Conservation (phyloP, 2,329 filamentous ascomycete species). For the Orbilia blumenaviensis region DNA sequence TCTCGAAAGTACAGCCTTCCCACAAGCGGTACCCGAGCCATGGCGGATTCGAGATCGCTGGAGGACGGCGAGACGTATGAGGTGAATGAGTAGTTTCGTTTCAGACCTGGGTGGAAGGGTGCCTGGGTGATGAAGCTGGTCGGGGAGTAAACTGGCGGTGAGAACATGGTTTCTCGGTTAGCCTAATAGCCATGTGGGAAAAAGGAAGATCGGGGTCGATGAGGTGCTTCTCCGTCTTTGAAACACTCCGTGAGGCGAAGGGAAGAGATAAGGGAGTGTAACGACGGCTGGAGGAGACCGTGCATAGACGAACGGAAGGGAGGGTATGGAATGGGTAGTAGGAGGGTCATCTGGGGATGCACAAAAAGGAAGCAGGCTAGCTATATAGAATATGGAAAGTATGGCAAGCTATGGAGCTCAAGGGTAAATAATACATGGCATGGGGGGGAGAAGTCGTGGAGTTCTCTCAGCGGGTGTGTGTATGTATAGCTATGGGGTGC, state of each 20-base stretch:
- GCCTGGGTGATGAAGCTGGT: slow-evolving; percentile 28
- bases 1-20: slow-evolving; percentile 74
- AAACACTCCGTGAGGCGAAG: slow-evolving; percentile 10
- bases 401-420: not conserved
- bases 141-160: slow-evolving; percentile 49
- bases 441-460: slow-evolving; percentile 12
- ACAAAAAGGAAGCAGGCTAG: not conserved
- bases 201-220: not conserved
- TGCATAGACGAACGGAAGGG: slow-evolving; percentile 10
- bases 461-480: not conserved
- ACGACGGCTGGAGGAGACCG: not conserved
- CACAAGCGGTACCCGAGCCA: slow-evolving; percentile 71
- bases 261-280: not conserved
- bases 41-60: slow-evolving; percentile 58
- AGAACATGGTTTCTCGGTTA: slow-evolving; percentile 37
- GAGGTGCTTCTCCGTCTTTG: not conserved
- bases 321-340: slow-evolving; percentile 2
- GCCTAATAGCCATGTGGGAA: not conserved
- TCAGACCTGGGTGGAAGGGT: slow-evolving; percentile 48
- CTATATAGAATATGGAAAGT: slow-evolving; percentile 29
- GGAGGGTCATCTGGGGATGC: slow-evolving; percentile 8
- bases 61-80: not conserved
- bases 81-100: slow-evolving; percentile 46
- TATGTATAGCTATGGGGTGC: not conserved
- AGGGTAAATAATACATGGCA: slow-evolving; percentile 11